Evolutionary conservation across 192 early-diverging fungal genomes (phyloP), one percentile per base, ranked within the genome.

Genomic region (Coemansia nantahalensis): DNA sequence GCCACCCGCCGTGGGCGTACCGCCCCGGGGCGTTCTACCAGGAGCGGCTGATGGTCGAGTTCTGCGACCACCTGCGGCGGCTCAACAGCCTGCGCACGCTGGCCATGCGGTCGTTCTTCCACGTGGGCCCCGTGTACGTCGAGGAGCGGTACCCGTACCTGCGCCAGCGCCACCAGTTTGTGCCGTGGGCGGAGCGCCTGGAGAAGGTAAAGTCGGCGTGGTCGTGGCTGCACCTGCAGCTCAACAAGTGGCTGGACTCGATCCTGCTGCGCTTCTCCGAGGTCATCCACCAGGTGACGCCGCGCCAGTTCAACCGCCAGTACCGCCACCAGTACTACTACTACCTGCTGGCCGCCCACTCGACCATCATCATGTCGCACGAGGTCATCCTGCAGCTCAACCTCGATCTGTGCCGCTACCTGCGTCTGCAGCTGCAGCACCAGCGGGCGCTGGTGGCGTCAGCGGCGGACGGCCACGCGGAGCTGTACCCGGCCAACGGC

Each of bases 241-340:
- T 76, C 30, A 76, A 76, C 65, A 68, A 68, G 35, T 76, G 72
- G 72, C 65, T 76, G 3, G 72, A 76, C 43, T 68, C 72, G 3
- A 76, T 76, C 14, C 37, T 76, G 18, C 33, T 68, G 38, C 55
- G 72, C 23, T 76, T 76, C 40, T 68, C 72, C 12, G 72, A 76
- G 34, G 65, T 65, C 7, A 58, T 76, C 43, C 52, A 63, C 49
- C 59, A 65, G 21, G 65, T 76, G 40, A 39, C 72, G 23, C 39
- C 61, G 12, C 64, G 63, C n/a, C 56, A 51, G 38, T 76, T 61
- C 45, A 76, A 61, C 57, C 55, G 72, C 14, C 65, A 61, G 56
- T 76, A 76, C 38, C 54, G 72, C 15, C 69, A 73, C 62, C 69
- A 73, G 58, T 73, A 73, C 45, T 76, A 76, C 53, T 76, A 76